phyloP scores from a whole-genome alignment of 2,329 filamentous ascomycete genomes.

The Zelopaecilomyces penicillatus region DNA sequence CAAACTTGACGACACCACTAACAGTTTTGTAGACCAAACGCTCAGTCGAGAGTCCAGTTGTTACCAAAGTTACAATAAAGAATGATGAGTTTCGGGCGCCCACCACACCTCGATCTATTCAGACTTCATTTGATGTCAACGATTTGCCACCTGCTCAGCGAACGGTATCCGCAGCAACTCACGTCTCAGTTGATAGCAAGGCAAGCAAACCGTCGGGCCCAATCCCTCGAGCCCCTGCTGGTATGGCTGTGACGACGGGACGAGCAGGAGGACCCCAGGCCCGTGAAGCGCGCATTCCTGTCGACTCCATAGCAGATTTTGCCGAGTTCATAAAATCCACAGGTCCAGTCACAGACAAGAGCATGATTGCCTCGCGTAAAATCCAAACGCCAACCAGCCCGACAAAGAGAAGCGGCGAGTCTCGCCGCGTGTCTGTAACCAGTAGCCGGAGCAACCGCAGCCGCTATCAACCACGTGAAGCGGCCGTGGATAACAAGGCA shows the following conservation, averaged over 20 bases:
- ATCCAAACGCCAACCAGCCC: constrained; percentile 20
- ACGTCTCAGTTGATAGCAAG: constrained; percentile 8
- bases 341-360: constrained; percentile 51
- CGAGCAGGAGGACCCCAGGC: constrained; percentile 31
- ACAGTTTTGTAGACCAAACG: constrained; percentile 26
- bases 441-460: constrained; percentile 30
- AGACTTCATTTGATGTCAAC: constrained; percentile 30
- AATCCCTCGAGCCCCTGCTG: constrained; percentile 15
- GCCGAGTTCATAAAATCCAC: constrained; percentile 85
- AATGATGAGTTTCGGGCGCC: constrained; percentile 37
- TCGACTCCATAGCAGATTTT: constrained; percentile 71
- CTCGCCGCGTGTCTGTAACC: constrained; percentile 28
- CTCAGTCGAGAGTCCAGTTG: constrained; percentile 34
- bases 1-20: constrained; percentile 7
- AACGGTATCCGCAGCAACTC: neutral
- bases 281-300: constrained; percentile 63
- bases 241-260: constrained; percentile 13
- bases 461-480: constrained; percentile 65
- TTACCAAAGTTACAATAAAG: constrained; percentile 33
- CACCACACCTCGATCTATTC: constrained; percentile 41
- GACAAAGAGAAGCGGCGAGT: constrained; percentile 30
- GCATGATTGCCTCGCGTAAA: constrained; percentile 27
- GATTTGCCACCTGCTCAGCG: constrained; percentile 16
- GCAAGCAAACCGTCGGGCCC: constrained; percentile 10
- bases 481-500: constrained; percentile 51